Evolutionary conservation across 352 stramenopile genomes (phyloP).

Genomic region (Phytophthora hibernalis): DNA sequence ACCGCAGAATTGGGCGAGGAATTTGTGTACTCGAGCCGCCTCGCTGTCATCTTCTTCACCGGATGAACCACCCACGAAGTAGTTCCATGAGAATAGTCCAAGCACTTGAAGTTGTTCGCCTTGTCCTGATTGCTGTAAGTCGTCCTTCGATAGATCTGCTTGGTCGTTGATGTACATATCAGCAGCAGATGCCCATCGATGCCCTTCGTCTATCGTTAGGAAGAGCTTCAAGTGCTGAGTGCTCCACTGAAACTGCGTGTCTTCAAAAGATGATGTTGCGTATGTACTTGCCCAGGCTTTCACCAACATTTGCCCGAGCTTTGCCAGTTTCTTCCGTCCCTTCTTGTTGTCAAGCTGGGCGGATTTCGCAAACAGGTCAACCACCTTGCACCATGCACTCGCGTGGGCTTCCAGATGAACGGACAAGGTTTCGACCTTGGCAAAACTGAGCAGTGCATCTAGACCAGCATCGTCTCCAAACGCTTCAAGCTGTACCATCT

Average conservation of each 20-base stretch:
- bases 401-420: constrained; percentile 35
- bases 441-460: constrained; percentile 43
- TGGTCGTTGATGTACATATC: constrained; percentile 81
- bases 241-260: constrained; percentile 28
- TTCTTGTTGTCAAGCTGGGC: constrained; percentile 27
- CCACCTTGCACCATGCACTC: constrained; percentile 45
- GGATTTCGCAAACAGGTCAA: constrained; percentile 17
- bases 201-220: constrained; percentile 30
- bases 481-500: constrained; percentile 40
- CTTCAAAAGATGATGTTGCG: background rate
- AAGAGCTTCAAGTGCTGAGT: constrained; percentile 45
- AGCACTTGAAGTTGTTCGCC: constrained; percentile 45
- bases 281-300: constrained; percentile 39
- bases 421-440: constrained; percentile 40
- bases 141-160: constrained; percentile 43
- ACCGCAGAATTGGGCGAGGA: constrained; percentile 56
- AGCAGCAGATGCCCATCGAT: constrained; percentile 24
- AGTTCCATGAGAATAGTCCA: constrained; percentile 59
- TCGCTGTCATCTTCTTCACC: constrained; percentile 20
- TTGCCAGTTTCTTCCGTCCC: constrained; percentile 37
- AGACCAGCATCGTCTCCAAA: constrained; percentile 27
- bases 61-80: constrained; percentile 41
- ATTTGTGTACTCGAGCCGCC: constrained; percentile 23
- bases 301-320: constrained; percentile 36
- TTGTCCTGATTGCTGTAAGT: constrained; percentile 29